Percentiles rank a stretch among this genome's conserved stretches.
Evolutionary conservation across 78 protist species (phyloP).

Genomic region (Dictyostelium discoideum): DNA sequence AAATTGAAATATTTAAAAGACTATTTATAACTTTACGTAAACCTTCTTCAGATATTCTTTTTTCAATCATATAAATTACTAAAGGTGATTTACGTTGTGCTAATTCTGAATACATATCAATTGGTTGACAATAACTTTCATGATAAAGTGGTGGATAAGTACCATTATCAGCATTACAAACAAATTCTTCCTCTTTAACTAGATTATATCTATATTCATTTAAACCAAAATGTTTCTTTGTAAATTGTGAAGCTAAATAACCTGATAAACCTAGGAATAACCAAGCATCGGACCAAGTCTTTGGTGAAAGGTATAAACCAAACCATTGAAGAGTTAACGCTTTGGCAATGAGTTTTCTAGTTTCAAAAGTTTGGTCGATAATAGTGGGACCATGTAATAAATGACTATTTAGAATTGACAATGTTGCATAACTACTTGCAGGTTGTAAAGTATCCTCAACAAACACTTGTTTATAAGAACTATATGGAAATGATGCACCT

Average conservation of each 20-base stretch:
- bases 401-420: conserved; percentile 56
- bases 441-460: conserved; percentile 44
- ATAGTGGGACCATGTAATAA: conserved; percentile 40
- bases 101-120: conserved; percentile 37
- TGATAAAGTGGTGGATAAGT: conserved; percentile 47
- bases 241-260: conserved; percentile 27
- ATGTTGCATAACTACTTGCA: conserved; percentile 11
- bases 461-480: conserved; percentile 74
- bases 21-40: conserved; percentile 57
- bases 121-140: conserved; percentile 38
- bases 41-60: conserved; percentile 65
- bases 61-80: conserved; percentile 76
- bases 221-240: conserved; percentile 63
- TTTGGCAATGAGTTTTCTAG: conserved; percentile 8
- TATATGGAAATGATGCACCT: conserved; percentile 59
- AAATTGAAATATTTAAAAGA: conserved; percentile 19
- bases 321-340: conserved; percentile 65
- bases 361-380: conserved; percentile 81
- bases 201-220: conserved; percentile 53
- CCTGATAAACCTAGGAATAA: conserved; percentile 46
- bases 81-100: conserved; percentile 48
- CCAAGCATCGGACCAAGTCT: conserved; percentile 66
- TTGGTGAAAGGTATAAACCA: conserved; percentile 26
- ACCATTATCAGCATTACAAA: conserved; percentile 48
- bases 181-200: conserved; percentile 49